Percentiles rank a stretch among this genome's conserved stretches.
These are phyloP conservation scores for Beauveria pseudobassiana DNA, from an alignment of 2,329 filamentous ascomycete genomes.

Conservation along the genomic window DNA sequence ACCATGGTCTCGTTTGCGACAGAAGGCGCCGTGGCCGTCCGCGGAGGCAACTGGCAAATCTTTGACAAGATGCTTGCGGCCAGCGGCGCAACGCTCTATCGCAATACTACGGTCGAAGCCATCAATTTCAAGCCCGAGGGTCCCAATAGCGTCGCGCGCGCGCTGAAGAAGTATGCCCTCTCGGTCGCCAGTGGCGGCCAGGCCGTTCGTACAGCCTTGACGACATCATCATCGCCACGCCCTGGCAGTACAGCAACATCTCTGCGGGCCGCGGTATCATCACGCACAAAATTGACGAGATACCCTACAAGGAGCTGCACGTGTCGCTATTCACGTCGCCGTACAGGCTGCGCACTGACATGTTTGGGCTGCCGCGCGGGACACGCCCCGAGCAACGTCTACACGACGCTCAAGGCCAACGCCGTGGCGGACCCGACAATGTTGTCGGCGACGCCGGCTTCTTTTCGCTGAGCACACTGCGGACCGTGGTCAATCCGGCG, in stretches of 20 bases:
- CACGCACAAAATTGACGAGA: constrained; percentile 60
- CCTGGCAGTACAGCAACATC: constrained; percentile 74
- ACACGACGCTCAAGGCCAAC: constrained; percentile 68
- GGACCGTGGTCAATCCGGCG: constrained; percentile 52
- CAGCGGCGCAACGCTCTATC: constrained; percentile 51
- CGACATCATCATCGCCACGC: constrained; percentile 73
- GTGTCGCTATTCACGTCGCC: constrained; percentile 85
- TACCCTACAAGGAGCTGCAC: constrained; percentile 82
- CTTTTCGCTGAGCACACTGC: constrained; percentile 76
- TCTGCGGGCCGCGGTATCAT: constrained; percentile 56
- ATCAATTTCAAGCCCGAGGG: constrained; percentile 41
- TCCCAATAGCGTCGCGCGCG: constrained; percentile 30
- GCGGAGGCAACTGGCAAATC: constrained; percentile 90
- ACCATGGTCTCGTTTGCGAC: constrained; percentile 89
- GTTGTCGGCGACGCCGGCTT: constrained; percentile 70
- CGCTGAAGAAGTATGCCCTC: constrained; percentile 40
- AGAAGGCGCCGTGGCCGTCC: constrained; percentile 69
- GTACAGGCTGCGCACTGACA: constrained; percentile 59
- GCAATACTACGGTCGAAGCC: constrained; percentile 60
- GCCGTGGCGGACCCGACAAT: constrained; percentile 43
- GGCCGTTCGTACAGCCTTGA: constrained; percentile 53
- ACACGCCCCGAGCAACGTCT: constrained; percentile 63
- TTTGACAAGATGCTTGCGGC: constrained; percentile 72
- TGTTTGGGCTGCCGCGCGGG: constrained; percentile 59
- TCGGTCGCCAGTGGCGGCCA: constrained; percentile 27